Evolutionary conservation across 2,329 filamentous ascomycete species (phyloP).

Genomic region (Rutstroemia sp.): DNA sequence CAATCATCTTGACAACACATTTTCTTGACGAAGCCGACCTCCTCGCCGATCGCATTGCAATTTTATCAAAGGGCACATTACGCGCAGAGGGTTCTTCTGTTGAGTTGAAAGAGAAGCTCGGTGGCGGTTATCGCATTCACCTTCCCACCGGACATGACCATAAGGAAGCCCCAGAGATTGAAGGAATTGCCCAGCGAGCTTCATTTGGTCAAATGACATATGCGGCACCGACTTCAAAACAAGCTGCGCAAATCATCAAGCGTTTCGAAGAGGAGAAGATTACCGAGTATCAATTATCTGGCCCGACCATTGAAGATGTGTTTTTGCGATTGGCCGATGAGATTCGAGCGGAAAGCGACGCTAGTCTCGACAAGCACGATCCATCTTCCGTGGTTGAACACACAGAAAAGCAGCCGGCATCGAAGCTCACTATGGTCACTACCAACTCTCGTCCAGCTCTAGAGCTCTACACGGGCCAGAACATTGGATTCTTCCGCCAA

Average conservation of each 20-base stretch:
- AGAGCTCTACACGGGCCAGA: slow-evolving; percentile 59
- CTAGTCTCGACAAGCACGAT: slow-evolving; percentile 10
- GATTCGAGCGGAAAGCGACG: slow-evolving; percentile 45
- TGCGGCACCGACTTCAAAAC: slow-evolving; percentile 58
- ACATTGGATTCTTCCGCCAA: slow-evolving; percentile 64
- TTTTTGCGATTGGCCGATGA: slow-evolving; percentile 84
- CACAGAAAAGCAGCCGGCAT: slow-evolving; percentile 24
- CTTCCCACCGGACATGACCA: slow-evolving; percentile 53
- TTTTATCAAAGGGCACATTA: slow-evolving; percentile 76
- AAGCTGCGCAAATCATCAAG: slow-evolving; percentile 65
- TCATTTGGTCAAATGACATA: slow-evolving; percentile 69
- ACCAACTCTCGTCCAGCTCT: slow-evolving; percentile 27
- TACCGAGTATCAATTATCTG: slow-evolving; percentile 74
- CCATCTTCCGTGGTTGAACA: slow-evolving; percentile 8
- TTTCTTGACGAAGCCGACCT: slow-evolving; percentile 92
- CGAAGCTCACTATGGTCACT: slow-evolving; percentile 2
- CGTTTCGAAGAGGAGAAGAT: slow-evolving; percentile 60
- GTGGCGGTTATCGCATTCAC: slow-evolving; percentile 78
- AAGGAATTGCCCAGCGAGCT: slow-evolving; percentile 48
- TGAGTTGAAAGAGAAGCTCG: slow-evolving; percentile 73
- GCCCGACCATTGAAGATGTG: slow-evolving; percentile 87
- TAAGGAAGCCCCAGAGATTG: slow-evolving; percentile 40
- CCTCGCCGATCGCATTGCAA: slow-evolving; percentile 80
- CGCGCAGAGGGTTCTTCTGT: slow-evolving; percentile 80
- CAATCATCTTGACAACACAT: slow-evolving; percentile 84